Conservation (phyloP, 768 basidiomycete species). For the Tricholoma terreum region DNA sequence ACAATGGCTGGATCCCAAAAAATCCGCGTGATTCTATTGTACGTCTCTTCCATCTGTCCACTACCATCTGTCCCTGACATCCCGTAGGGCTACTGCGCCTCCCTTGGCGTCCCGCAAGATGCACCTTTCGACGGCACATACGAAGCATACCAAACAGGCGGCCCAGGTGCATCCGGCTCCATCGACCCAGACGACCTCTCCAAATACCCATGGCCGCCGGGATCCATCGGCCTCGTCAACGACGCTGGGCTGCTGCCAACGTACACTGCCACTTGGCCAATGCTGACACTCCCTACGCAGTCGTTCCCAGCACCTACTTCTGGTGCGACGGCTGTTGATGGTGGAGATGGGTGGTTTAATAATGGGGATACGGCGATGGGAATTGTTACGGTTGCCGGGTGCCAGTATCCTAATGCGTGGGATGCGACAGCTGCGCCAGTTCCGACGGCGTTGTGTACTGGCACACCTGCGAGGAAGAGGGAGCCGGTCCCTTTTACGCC, state of each 20-base stretch:
- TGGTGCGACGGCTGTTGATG: slow-evolving; percentile 26
- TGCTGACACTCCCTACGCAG: slow-evolving; percentile 35
- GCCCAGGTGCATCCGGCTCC: slow-evolving; percentile 42
- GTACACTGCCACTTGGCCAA: slow-evolving; percentile 59
- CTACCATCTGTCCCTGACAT: slow-evolving; percentile 24
- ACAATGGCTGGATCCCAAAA: slow-evolving; percentile 41
- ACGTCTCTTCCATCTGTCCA: not conserved
- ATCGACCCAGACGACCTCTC: slow-evolving; percentile 41
- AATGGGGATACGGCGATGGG: slow-evolving; percentile 44
- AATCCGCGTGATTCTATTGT: not conserved
- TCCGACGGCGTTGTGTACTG: not conserved
- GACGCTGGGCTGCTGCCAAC: slow-evolving; percentile 54
- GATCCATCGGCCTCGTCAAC: slow-evolving; percentile 41
- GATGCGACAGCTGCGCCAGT: slow-evolving; percentile 12
- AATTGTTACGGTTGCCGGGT: slow-evolving; percentile 47
- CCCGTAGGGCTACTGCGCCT: slow-evolving; percentile 57
- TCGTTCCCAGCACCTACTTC: slow-evolving; percentile 44
- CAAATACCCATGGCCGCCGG: slow-evolving; percentile 53
- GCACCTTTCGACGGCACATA: slow-evolving; percentile 38
- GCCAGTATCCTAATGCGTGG: slow-evolving; percentile 51
- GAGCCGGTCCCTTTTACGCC: not conserved
- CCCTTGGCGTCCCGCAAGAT: slow-evolving; percentile 36
- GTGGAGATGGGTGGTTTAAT: slow-evolving; percentile 54
- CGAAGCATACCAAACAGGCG: slow-evolving; percentile 57
- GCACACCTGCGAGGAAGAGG: not conserved